A percentile compares a stretch with the other conserved stretches of the same genome.
These are phyloP conservation scores for Aspergillus vadensis DNA, from an alignment of 2,329 filamentous ascomycete genomes.

Conservation along the genomic window DNA sequence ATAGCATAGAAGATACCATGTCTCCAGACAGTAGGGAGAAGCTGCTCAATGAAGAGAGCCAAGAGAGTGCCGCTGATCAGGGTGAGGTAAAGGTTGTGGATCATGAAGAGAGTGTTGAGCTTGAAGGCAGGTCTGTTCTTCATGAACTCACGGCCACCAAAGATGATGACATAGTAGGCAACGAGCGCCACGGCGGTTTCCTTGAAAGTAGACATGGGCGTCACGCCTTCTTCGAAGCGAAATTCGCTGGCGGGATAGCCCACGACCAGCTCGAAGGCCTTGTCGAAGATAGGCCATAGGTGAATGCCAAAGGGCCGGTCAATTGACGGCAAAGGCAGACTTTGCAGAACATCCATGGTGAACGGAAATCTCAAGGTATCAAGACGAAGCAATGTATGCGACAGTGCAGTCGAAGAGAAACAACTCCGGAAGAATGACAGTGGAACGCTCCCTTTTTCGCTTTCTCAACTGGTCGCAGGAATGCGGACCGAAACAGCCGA, in stretches of 20 bases:
- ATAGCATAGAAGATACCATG: constrained; percentile 87
- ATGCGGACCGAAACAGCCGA: constrained; percentile 10
- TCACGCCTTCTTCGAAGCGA: constrained; percentile 76
- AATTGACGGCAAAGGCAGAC: constrained; percentile 71
- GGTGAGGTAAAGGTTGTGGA: constrained; percentile 96
- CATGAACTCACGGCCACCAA: constrained; percentile 91
- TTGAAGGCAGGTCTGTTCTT: constrained; percentile 81
- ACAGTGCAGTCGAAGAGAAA: background rate
- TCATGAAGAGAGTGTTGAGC: constrained; percentile 85
- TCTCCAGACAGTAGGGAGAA: constrained; percentile 78
- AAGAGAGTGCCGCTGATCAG: constrained; percentile 78
- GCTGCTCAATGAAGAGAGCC: constrained; percentile 84
- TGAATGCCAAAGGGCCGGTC: constrained; percentile 89
- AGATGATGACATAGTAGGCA: constrained; percentile 90
- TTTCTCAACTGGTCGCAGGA: constrained; percentile 11
- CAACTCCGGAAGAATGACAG: background rate
- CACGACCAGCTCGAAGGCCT: constrained; percentile 72
- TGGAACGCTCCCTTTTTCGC: constrained; percentile 12
- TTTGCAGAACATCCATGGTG: constrained; percentile 54
- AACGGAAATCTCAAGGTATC: background rate
- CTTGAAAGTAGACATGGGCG: constrained; percentile 86
- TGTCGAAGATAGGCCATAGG: constrained; percentile 93
- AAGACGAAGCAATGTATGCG: background rate
- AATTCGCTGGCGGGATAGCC: constrained; percentile 88
- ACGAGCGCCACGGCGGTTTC: constrained; percentile 78